Percentiles rank a stretch among this genome's conserved stretches.
Conservation (phyloP, 331 rosid genomes). For the Cydonia oblonga region DNA sequence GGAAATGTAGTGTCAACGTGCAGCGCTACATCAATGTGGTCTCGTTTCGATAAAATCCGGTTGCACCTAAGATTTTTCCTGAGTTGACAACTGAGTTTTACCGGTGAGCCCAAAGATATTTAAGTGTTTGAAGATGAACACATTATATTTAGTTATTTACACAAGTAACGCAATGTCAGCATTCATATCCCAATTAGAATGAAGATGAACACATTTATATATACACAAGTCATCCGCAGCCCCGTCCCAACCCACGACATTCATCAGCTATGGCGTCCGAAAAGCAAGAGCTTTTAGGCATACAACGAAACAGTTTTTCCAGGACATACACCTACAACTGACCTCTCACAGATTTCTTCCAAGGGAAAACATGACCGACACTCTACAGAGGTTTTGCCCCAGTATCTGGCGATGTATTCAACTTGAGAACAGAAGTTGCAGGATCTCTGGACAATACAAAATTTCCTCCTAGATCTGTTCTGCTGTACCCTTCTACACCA, state of each 20-base stretch:
- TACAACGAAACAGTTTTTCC: background rate
- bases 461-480: slow-evolving; percentile 51
- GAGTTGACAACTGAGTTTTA: background rate
- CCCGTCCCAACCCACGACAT: slow-evolving; percentile 4
- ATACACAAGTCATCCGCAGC: slow-evolving; percentile 19
- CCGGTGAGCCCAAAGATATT: background rate
- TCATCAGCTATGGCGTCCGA: background rate
- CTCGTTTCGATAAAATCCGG: background rate
- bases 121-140: too few relatives aligned
- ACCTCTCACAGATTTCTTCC: background rate
- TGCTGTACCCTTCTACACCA: slow-evolving; percentile 13
- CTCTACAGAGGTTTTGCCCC: background rate
- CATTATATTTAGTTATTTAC: too few relatives aligned
- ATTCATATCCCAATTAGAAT: slow-evolving; percentile 15
- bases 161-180: background rate
- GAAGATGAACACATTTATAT: slow-evolving; percentile 21
- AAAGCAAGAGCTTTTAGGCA: background rate
- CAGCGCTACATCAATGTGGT: too few relatives aligned
- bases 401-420: slow-evolving; percentile 20
- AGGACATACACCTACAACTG: background rate
- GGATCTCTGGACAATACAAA: slow-evolving; percentile 49
- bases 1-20: too few relatives aligned
- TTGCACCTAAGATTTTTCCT: background rate
- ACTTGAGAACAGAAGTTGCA: slow-evolving; percentile 35
- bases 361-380: background rate